These are phyloP conservation scores for Populus hybrid DNA, from an alignment of 441 rosid species.

Conservation along the genomic window DNA sequence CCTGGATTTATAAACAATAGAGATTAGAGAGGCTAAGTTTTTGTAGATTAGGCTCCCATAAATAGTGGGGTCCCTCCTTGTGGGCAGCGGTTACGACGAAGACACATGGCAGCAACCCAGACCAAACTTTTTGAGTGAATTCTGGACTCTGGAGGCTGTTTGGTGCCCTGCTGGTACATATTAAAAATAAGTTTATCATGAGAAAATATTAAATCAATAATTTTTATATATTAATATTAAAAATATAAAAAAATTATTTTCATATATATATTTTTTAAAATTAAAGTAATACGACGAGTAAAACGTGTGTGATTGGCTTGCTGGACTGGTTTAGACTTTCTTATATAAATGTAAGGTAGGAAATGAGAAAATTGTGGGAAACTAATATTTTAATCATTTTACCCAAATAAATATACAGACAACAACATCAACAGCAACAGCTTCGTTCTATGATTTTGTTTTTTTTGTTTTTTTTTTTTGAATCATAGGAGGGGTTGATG, in stretches of 20 bases:
- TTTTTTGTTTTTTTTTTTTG: no score
- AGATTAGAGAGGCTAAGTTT: background rate
- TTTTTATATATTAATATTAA: no score
- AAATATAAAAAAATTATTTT: no score
- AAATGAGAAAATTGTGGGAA: constrained; percentile 40
- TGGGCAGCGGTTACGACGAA: background rate
- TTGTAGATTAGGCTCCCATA: background rate
- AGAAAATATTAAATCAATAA: no score
- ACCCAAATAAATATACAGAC: background rate
- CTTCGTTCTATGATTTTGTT: no score
- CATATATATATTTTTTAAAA: no score
- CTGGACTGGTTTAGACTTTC: background rate
- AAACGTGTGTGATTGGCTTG: background rate
- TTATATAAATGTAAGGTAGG: constrained; percentile 16
- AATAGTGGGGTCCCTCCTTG: constrained; percentile 12
- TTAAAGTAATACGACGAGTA: no score
- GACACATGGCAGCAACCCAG: constrained; percentile 26
- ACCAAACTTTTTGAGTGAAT: background rate
- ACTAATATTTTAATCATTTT: constrained; percentile 6
- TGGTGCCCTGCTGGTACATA: background rate
- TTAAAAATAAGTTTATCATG: no score
- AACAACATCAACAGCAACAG: background rate
- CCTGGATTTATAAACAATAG: background rate
- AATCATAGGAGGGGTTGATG: constrained; percentile 18
- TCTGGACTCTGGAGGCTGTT: background rate